A percentile compares a stretch with the other conserved stretches of the same genome.
phyloP scores from a whole-genome alignment of 306 rosid genomes.

The Corylus heterophylla region DNA sequence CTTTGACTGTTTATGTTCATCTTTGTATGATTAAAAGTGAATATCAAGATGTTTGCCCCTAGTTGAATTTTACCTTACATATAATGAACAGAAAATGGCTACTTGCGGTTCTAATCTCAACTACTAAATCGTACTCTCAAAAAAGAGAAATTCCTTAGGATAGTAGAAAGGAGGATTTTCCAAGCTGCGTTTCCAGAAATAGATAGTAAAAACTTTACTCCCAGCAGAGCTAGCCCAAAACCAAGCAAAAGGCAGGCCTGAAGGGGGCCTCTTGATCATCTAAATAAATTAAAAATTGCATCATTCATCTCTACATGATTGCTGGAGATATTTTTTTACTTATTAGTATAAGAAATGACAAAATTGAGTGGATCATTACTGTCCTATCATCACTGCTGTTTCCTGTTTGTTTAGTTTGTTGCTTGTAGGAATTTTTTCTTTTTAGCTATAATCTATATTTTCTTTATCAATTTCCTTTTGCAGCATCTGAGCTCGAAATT shows the following conservation, averaged over 20 bases:
- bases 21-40: too few relatives aligned
- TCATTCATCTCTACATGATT: neutral
- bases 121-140: slow-evolving; percentile 33
- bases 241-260: slow-evolving; percentile 32
- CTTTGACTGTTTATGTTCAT: too few relatives aligned
- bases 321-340: slow-evolving; percentile 33
- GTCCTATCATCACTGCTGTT: neutral
- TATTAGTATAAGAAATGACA: slow-evolving; percentile 18
- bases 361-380: slow-evolving; percentile 12
- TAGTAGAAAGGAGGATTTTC: slow-evolving; percentile 45
- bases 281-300: too few relatives aligned
- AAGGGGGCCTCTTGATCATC: neutral
- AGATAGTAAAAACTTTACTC: slow-evolving; percentile 30
- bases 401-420: too few relatives aligned
- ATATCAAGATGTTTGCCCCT: too few relatives aligned
- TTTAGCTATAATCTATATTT: neutral
- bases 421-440: too few relatives aligned
- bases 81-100: too few relatives aligned
- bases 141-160: slow-evolving; percentile 35
- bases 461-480: too few relatives aligned
- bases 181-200: slow-evolving; percentile 43
- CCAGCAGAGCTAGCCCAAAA: slow-evolving; percentile 32
- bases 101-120: slow-evolving; percentile 39
- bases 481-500: slow-evolving; percentile 6
- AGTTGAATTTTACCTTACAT: slow-evolving; percentile 29